These are phyloP conservation scores for Fraxinus xanthoxyloides DNA, from an alignment of 305 asterid genomes.

Conservation along the genomic window DNA sequence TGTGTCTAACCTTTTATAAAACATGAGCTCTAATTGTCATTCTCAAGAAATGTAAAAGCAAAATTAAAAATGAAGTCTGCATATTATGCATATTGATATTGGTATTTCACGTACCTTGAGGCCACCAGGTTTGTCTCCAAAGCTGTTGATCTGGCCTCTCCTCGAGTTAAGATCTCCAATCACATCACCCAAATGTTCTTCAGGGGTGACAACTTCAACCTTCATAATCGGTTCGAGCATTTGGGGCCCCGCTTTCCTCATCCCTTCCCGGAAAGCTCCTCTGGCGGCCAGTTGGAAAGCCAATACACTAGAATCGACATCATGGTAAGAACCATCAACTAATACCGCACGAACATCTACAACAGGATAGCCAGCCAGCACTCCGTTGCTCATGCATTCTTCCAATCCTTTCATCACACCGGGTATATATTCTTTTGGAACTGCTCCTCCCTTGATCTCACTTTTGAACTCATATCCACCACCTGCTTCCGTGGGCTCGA, in stretches of 20 bases:
- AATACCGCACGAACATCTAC: constrained; percentile 93
- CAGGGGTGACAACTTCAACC: constrained; percentile 95
- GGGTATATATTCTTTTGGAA: constrained; percentile 89
- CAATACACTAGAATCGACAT: constrained; percentile 92
- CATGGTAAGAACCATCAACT: constrained; percentile 94
- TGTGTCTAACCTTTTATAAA: not conserved
- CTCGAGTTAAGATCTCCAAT: constrained; percentile 95
- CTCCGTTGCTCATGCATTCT: constrained; percentile 91
- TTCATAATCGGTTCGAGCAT: constrained; percentile 90
- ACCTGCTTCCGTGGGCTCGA: constrained; percentile 86
- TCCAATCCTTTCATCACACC: constrained; percentile 96
- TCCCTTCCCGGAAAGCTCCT: constrained; percentile 93
- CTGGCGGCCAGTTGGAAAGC: constrained; percentile 96
- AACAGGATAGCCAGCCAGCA: constrained; percentile 90
- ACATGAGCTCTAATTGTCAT: not conserved
- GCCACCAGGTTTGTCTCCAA: constrained; percentile 96
- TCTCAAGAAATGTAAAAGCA: not conserved
- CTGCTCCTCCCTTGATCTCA: constrained; percentile 94
- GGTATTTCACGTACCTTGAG: constrained; percentile 54
- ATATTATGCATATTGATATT: not conserved
- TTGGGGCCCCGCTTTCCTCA: constrained; percentile 87
- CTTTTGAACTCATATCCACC: constrained; percentile 95
- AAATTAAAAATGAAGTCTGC: not conserved
- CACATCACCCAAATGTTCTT: constrained; percentile 93
- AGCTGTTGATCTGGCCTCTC: constrained; percentile 87